Base-by-base conservation (phyloP, 2,329 filamentous ascomycete species). In the Geosmithia morbida region DNA sequence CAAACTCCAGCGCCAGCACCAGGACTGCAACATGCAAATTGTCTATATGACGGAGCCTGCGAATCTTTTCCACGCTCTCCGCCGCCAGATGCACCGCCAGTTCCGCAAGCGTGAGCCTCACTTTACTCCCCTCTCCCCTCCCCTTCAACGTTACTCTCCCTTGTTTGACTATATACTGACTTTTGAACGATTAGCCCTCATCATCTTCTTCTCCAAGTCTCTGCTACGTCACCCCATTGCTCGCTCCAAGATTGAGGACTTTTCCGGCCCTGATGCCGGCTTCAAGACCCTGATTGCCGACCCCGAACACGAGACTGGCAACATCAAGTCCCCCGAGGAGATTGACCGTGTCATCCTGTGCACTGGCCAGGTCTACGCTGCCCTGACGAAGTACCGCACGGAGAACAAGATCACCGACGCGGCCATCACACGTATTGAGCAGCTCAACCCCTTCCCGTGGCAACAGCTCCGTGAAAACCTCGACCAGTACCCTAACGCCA, bases 1-100 rank as follows among this genome's bases (percentile, higher is more conserved):
- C 55, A 96, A 92, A 74, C 79, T 97, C 51, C 83, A 94, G 48
- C 87, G 92, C 56, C 92, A 97, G 69, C 92, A 98, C 72, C 92
- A 98, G 71, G 92, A 98, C 70, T 95, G 88, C 76, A 98, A 98
- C 72, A 94, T 98, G 81, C 92, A 98, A 71, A 85, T 98, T 63
- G 88, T 83, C 48, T 95, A 92, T 74, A 89, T 94, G 80, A 98
- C 92, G n/a, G 86, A 84, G 44, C 92, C 92, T 26, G 78, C 90
- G 54, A 98, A 98, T 68, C 67, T 94, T 63, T 98, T 98, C 83
- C 92, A 98, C 69, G 82, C 92, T 55, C 78, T 98, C 53, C 85
- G 92, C 64, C 81, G 92, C 67, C 92, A 98, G 72, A 95, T 98
- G 82, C 89, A 97, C 76, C 81, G 92, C 60, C 90, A 98, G 64